These are phyloP conservation scores for Suillus subalutaceus DNA, from an alignment of 768 basidiomycete genomes.

Conservation along the genomic window DNA sequence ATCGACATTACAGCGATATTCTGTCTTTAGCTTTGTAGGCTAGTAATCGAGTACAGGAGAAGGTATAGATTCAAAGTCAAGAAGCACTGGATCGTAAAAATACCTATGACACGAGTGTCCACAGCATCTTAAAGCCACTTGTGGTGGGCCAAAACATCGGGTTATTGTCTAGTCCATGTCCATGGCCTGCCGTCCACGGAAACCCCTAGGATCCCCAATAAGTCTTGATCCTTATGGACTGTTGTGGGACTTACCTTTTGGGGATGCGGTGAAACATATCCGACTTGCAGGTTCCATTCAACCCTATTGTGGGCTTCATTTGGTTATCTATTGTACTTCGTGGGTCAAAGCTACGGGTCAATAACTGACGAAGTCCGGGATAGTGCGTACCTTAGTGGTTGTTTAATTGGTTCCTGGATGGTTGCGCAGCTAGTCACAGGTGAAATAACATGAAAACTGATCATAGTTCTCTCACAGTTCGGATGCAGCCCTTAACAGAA, in stretches of 20 bases:
- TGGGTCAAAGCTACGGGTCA: neutral
- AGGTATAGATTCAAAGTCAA: neutral
- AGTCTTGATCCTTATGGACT: neutral
- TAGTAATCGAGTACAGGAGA: neutral
- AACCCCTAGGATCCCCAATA: neutral
- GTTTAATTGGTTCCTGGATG: neutral
- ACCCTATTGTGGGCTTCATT: neutral
- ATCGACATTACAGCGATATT: neutral
- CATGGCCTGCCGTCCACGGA: neutral
- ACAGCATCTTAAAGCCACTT: neutral
- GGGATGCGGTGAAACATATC: constrained; percentile 1
- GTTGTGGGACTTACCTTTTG: neutral
- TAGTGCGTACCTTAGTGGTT: neutral
- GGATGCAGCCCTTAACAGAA: neutral
- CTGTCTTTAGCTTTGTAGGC: neutral
- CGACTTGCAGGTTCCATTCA: neutral
- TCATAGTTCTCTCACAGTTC: neutral
- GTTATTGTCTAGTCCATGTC: neutral
- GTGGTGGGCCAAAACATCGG: neutral
- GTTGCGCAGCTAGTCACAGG: no score
- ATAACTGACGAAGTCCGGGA: neutral
- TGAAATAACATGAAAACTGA: neutral
- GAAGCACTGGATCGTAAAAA: neutral
- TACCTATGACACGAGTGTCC: neutral
- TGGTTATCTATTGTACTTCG: neutral